phyloP scores from a whole-genome alignment of 305 asterid genomes.

The Fraxinus baroniana region DNA sequence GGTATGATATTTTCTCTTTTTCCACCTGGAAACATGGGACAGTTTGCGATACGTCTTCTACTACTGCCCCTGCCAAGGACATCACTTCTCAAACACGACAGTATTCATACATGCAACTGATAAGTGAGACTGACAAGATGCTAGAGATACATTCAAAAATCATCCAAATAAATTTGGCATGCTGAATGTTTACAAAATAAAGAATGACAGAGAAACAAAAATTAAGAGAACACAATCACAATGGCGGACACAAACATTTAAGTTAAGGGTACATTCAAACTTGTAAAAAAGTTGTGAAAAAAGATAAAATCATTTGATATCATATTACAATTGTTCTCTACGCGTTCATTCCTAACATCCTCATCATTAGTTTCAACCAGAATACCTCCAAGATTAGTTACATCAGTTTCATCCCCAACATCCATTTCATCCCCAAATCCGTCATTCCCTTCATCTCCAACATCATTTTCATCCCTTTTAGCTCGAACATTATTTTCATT shows the following conservation, averaged over 20 bases:
- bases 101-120: slow-evolving; percentile 1
- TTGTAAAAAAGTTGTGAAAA: background rate
- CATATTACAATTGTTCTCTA: background rate
- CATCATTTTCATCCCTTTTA: background rate
- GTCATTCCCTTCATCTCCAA: background rate
- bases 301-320: background rate
- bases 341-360: background rate
- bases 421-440: background rate
- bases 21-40: background rate
- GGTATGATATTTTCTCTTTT: background rate
- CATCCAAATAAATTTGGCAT: background rate
- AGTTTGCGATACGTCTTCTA: background rate
- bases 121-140: background rate
- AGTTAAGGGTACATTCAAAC: background rate
- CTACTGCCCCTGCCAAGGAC: background rate
- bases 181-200: background rate
- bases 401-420: background rate
- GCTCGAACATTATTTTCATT: background rate
- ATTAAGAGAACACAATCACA: background rate
- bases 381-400: background rate
- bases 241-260: background rate
- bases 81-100: background rate
- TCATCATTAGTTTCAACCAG: background rate
- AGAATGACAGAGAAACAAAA: background rate
- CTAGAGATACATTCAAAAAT: background rate